Evolutionary conservation across 805 yeast species (phyloP), one percentile per base, ranked within the genome.

Genomic region (Lachancea sp.): DNA sequence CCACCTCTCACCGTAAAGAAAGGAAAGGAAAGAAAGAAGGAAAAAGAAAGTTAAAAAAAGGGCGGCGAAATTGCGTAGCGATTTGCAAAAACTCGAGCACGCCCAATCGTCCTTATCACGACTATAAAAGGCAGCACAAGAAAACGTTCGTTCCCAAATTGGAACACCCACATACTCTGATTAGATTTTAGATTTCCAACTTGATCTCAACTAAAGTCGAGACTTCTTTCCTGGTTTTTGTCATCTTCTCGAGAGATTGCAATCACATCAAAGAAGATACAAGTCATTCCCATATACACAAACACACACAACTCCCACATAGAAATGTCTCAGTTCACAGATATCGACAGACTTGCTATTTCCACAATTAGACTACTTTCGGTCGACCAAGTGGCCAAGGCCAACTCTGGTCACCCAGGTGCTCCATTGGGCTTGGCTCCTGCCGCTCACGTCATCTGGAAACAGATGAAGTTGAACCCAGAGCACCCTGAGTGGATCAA

Each of bases 401-500:
- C 97, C 60, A 85, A 91, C 71, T 84, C 96, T 49, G 99, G 99
- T 56, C 99, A 91, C 73, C 99, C 99, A 45, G 99, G 99, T 74
- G 98, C 99, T 44, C 98, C 98, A 60, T 81, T 91, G 79, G 98
- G 98, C 53, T 74, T 91, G 70, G 97, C 99, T 15, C 96, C 97
- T 38, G 82, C 90, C 49, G 95, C 97, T 51, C 97, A 91, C 69
- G 82, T 81, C 46, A 87, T 83, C 80, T 67, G 68, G 59, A 76
- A 80, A 67, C 78, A 78, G 63, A 75, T 90, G 84, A 82, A 72
- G 59, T 79, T 86, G 75, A 88, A 87, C 79, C 95, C 98, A 59
- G 77, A 82, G 72, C 82, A 86, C 78, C 91, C 96, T 53, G 72
- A 77, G 49, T 91, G 96, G 96, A 73, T 86, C 69, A 87, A 86